Evolutionary conservation across 1,284 basidiomycete species (phyloP).

Genomic region (Pyrrhoderma lamaoense): DNA sequence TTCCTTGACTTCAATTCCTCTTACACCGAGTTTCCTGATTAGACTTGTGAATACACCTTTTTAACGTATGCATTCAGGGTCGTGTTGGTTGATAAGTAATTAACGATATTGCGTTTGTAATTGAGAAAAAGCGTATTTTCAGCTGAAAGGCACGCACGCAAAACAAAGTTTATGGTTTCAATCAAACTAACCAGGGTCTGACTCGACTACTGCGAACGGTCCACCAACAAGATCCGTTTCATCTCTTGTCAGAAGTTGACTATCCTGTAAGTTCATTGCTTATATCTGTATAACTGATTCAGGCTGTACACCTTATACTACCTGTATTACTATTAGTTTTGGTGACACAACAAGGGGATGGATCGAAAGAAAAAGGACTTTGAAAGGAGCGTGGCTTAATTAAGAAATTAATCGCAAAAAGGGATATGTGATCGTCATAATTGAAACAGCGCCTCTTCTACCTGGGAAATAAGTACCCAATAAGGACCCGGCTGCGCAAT

Average conservation of each 20-base stretch:
- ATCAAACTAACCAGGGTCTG: conserved; percentile 42
- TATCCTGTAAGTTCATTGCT: background rate
- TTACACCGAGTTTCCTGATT: conserved; percentile 43
- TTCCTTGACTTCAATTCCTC: conserved; percentile 46
- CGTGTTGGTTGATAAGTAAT: no score
- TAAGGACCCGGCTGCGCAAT: no score
- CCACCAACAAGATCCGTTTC: conserved; percentile 42
- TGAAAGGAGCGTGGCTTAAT: background rate
- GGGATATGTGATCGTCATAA: no score
- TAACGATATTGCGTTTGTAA: no score
- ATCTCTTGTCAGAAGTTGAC: background rate
- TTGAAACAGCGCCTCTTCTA: no score
- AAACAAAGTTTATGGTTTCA: background rate
- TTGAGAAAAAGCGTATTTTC: no score
- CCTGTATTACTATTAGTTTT: no score
- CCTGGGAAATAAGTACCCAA: no score
- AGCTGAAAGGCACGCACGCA: background rate
- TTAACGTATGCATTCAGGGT: no score
- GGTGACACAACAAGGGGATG: background rate
- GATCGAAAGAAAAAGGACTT: background rate
- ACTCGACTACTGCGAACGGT: conserved; percentile 55
- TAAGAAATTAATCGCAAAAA: no score
- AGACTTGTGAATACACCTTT: conserved; percentile 53
- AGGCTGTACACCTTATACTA: no score
- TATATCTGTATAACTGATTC: no score